Evolutionary conservation across 2,329 filamentous ascomycete species (phyloP), one percentile per base, ranked within the genome.

Genomic region (Venturia oleaginea): DNA sequence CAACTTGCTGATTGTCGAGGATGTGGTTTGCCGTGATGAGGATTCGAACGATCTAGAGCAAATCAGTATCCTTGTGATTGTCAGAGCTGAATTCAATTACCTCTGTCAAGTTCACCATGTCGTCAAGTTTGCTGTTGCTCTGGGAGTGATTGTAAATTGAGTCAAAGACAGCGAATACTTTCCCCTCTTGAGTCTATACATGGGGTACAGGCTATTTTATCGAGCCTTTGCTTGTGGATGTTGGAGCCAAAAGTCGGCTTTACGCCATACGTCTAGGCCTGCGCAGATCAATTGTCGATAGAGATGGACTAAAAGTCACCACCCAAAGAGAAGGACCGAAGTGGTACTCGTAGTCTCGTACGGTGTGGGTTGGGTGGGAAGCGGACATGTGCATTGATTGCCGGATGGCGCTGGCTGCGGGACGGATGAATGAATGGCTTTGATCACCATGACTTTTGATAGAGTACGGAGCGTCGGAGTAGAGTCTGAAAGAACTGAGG

Each of bases 1-100:
- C 69, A 8, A 84, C 75, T 59, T 74, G 74, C 60, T 83, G 74
- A 64, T 80, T 70, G 70, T 83, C 79, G 0, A 84, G 78, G 61
- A 84, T 83, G 69, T 83, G 81, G 65, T 75, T 76, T 43, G 78
- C 80, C 4, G 74, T 75, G 27, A 83, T 78, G 40, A 81, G 72
- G 42, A 72, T 71, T 51, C 69, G 71, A 69, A 54, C 42, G 22
- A 43, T 40, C 34, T 40, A 8, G 34, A 13, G n/a, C 24, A 13
- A 75, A 67, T 67, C 73, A 60, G 34, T 3, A 27, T 32, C 7
- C 7, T 34, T 37, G 5, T 22, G 55, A 11, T n/a, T n/a, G 8
- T 11, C 22, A 10, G 32, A 17, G 30, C 55, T 22, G 37, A 15
- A 7, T 37, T 37, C 15, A 8, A 37, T 17, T 42, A 60, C 59